These are phyloP conservation scores for Thielaviopsis musarum DNA, from an alignment of 2,329 filamentous ascomycete species.

Conservation along the genomic window DNA sequence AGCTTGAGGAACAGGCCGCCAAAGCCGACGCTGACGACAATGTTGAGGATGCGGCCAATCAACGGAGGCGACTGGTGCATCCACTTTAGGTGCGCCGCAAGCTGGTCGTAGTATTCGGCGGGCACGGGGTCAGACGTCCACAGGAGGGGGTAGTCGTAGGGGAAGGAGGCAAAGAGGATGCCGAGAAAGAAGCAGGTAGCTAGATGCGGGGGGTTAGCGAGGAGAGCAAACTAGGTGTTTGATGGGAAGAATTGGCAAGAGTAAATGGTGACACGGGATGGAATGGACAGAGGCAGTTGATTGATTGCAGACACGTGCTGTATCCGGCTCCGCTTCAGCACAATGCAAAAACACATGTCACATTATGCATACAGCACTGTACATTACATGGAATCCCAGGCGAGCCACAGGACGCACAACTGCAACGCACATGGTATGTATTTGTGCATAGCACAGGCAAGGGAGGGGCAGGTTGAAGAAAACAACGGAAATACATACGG, in stretches of 20 bases:
- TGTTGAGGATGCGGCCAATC: slow-evolving; percentile 84
- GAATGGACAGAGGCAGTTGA: slow-evolving; percentile 2
- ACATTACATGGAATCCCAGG: too few species aligned
- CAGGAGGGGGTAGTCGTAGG: slow-evolving; percentile 85
- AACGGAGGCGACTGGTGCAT: slow-evolving; percentile 82
- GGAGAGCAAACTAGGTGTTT: slow-evolving; percentile 10
- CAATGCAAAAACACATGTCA: too few species aligned
- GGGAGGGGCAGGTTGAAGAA: slow-evolving; percentile 5
- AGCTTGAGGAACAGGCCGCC: slow-evolving; percentile 85
- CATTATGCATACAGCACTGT: too few species aligned
- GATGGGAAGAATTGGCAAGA: not conserved
- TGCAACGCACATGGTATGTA: too few species aligned
- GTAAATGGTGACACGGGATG: not conserved
- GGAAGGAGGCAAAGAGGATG: slow-evolving; percentile 89
- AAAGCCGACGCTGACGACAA: slow-evolving; percentile 75
- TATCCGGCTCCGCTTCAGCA: too few species aligned
- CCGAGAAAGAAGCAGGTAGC: slow-evolving; percentile 95
- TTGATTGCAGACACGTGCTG: too few species aligned
- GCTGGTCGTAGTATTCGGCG: slow-evolving; percentile 58
- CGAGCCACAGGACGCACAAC: too few species aligned
- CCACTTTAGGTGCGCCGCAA: slow-evolving; percentile 81
- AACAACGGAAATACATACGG: slow-evolving; percentile 47
- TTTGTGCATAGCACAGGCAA: too few species aligned
- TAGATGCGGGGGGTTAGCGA: slow-evolving; percentile 20
- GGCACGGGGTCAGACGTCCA: slow-evolving; percentile 54